Percentiles rank a stretch among this genome's conserved stretches.
These are phyloP conservation scores for Axilococcus clingmanii DNA, from an alignment of 139 green algal species.

Conservation along the genomic window DNA sequence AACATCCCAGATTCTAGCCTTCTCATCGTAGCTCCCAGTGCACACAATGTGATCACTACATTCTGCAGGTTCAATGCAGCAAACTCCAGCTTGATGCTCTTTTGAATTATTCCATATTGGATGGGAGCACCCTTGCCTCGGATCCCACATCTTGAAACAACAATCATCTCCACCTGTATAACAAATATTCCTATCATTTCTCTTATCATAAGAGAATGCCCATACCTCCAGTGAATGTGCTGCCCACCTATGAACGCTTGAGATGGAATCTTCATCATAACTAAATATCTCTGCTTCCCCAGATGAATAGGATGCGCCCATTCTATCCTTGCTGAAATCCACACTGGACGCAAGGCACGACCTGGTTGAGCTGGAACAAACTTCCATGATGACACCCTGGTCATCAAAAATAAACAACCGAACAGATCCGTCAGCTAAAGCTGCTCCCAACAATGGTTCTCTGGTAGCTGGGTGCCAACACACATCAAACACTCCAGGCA, in stretches of 20 bases:
- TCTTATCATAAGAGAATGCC: slow-evolving; percentile 30
- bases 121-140: background rate
- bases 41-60: slow-evolving; percentile 36
- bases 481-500: background rate
- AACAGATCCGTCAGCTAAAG: background rate
- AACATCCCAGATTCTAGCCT: slow-evolving; percentile 68
- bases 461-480: background rate
- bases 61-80: slow-evolving; percentile 52
- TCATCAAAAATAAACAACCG: background rate
- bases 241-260: slow-evolving; percentile 24
- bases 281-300: background rate
- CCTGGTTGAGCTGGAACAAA: too few species aligned
- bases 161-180: slow-evolving; percentile 63
- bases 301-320: slow-evolving; percentile 5
- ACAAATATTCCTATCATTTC: slow-evolving; percentile 23
- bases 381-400: too few species aligned
- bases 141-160: slow-evolving; percentile 52
- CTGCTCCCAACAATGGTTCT: background rate
- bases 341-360: too few species aligned
- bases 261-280: slow-evolving; percentile 3
- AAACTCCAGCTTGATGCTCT: slow-evolving; percentile 71
- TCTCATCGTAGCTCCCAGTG: slow-evolving; percentile 85
- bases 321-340: slow-evolving; percentile 5
- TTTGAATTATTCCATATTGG: slow-evolving; percentile 11
- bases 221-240: slow-evolving; percentile 55